Evolutionary conservation across 2,329 filamentous ascomycete species (phyloP), one percentile per base, ranked within the genome.

Genomic region (Neonectria neomacrospora): DNA sequence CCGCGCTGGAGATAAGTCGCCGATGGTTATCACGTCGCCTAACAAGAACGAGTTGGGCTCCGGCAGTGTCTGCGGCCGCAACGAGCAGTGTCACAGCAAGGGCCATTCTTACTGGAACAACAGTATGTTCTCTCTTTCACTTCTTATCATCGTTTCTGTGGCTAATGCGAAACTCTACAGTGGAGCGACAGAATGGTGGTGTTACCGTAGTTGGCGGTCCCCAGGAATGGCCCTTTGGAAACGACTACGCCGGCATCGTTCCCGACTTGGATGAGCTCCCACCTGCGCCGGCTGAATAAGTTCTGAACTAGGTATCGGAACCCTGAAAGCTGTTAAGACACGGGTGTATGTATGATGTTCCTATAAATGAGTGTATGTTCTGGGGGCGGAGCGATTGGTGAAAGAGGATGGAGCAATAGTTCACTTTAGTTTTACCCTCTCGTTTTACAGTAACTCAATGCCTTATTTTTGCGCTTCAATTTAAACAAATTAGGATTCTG

Each of bases 81-180:
- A 52, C n/a, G 52, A 54, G 52, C 52, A 54, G 37, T 54, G 34
- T 18, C 52, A 54, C n/a, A 16, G 16, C 16, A 54, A 44, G 37
- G 52, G 37, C 2, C 52, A 44, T 18, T 18, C 18, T 5, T 54
- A 54, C 37, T 54, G 37, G 39, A 54, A 32, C 26, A 44, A 44
- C 37, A 54, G 37, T 54, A 41, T 5, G 34, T 54, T 5, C 6
- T 16, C 5, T 26, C n/a, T 1, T 72, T 69, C 18, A 74, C 63
- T n/a, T 7, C 22, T 45, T 28, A 22, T 16, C 22, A 45, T 14
- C 3, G 3, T 20, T 20, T 2, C 14, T 7, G 23, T 26, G 12
- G 8, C 22, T 45, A 26, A 45, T 23, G 12, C 5, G 4, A 26
- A 45, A 6, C 8, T 6, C 20, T 16, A 22, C 16, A 26, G 22